Evolutionary conservation across 202 grass and related monocot species (phyloP).

Genomic region (Schoenoplectus tabernaemontani): DNA sequence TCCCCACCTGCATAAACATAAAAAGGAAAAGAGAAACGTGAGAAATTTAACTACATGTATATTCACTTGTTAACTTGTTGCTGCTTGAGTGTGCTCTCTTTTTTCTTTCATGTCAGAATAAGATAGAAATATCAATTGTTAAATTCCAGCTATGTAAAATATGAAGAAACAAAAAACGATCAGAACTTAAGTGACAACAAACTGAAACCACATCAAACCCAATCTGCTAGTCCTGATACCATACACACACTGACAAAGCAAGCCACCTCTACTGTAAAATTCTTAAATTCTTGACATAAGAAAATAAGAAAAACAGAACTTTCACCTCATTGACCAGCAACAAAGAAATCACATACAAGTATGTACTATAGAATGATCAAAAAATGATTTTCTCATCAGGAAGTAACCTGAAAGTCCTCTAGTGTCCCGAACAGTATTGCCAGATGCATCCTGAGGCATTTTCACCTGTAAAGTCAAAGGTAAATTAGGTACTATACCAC

Average conservation of each 20-base stretch:
- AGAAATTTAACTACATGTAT: neutral
- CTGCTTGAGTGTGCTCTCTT: neutral
- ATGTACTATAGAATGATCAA: neutral
- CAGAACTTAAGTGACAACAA: neutral
- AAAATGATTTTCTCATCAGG: neutral
- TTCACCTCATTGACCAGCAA: neutral
- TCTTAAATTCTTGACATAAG: neutral
- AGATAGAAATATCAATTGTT: neutral
- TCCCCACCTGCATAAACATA: slow-evolving; percentile 56
- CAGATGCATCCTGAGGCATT: slow-evolving; percentile 94
- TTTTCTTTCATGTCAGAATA: neutral
- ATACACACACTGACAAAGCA: neutral
- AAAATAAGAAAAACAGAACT: neutral
- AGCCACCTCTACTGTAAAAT: neutral
- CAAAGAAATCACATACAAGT: neutral
- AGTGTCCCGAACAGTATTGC: slow-evolving; percentile 70
- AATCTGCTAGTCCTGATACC: neutral
- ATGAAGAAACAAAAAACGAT: neutral
- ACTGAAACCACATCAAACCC: neutral
- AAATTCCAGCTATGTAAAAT: neutral
- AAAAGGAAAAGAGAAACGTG: neutral
- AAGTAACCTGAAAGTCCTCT: slow-evolving; percentile 89
- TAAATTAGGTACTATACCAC: slow-evolving; percentile 2
- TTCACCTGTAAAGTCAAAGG: slow-evolving; percentile 41
- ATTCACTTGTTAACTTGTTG: neutral